Evolutionary conservation across 441 rosid species (phyloP).

Genomic region (Adansonia rubrostipa): DNA sequence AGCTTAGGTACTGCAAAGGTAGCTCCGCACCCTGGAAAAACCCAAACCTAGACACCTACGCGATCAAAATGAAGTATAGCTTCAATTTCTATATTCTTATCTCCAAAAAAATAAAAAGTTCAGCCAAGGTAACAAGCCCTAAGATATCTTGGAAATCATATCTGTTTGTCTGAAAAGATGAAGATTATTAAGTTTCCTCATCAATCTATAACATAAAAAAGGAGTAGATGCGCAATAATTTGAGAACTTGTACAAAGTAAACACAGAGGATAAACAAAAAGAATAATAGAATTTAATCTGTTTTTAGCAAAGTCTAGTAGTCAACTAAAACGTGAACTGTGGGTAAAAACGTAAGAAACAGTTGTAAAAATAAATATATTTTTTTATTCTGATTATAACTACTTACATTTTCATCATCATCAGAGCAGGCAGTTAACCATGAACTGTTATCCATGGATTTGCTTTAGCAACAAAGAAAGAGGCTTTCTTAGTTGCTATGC

Average conservation of each 20-base stretch:
- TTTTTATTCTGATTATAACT: neutral
- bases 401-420: slow-evolving; percentile 3
- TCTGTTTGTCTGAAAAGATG: neutral
- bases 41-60: neutral
- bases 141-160: neutral
- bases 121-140: neutral
- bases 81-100: neutral
- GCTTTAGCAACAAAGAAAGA: neutral
- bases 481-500: neutral
- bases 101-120: too few relatives aligned
- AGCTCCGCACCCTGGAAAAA: neutral
- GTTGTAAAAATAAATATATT: neutral
- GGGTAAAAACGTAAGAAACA: neutral
- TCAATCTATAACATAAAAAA: neutral
- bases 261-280: neutral
- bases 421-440: neutral
- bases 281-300: neutral
- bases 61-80: neutral
- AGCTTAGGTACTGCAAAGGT: neutral
- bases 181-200: neutral
- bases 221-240: neutral
- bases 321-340: too few relatives aligned
- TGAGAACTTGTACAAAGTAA: neutral
- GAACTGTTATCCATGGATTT: neutral
- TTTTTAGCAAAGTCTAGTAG: too few relatives aligned